A percentile compares a stretch with the other conserved stretches of the same genome.
Evolutionary conservation across 164 flowering plant genomes (phyloP).

Genomic region (Saururus chinensis): DNA sequence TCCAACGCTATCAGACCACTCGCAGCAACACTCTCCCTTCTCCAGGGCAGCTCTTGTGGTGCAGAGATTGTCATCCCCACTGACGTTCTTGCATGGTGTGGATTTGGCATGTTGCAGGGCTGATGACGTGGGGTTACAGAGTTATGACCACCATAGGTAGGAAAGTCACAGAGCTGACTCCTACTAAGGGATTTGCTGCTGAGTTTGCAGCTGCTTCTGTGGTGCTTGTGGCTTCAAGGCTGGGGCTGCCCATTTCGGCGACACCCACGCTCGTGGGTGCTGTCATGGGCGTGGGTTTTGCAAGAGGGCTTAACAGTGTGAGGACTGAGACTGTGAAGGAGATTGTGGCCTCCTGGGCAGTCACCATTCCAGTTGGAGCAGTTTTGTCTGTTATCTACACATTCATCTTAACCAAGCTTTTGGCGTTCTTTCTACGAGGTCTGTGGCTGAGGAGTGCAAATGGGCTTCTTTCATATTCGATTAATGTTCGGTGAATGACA

Average conservation of each 20-base stretch:
- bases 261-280: constrained; percentile 98
- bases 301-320: constrained; percentile 89
- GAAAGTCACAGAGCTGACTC: constrained; percentile 96
- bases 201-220: constrained; percentile 99
- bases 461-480: too few species aligned
- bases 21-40: constrained; percentile 84
- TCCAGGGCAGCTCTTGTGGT: constrained; percentile 50
- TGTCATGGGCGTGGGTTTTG: constrained; percentile 98
- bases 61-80: too few species aligned
- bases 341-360: too few species aligned
- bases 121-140: constrained; percentile 91
- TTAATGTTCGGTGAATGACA: neutral
- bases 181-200: too few species aligned
- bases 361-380: too few species aligned
- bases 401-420: too few species aligned
- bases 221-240: constrained; percentile 81
- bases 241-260: constrained; percentile 96
- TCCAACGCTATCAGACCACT: constrained; percentile 97
- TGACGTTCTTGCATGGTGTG: constrained; percentile 98
- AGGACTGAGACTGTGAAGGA: constrained; percentile 89
- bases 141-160: constrained; percentile 97
- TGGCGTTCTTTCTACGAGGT: too few species aligned
- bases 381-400: too few species aligned
- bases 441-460: too few species aligned
- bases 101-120: constrained; percentile 98